phyloP scores from a whole-genome alignment of 305 asterid species.

The Solanum hybrid region DNA sequence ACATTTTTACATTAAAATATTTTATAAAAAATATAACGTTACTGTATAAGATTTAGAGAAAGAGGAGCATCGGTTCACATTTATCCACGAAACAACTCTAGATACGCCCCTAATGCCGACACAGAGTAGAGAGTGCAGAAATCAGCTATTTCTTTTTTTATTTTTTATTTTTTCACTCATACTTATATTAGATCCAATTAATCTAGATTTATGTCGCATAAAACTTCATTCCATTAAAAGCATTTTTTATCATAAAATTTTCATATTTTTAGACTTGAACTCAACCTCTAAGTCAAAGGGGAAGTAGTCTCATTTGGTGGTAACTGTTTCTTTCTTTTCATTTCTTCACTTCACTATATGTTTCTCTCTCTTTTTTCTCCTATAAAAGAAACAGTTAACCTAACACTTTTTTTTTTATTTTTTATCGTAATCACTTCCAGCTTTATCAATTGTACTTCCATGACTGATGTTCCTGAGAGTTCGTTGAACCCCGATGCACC shows the following conservation, averaged over 20 bases:
- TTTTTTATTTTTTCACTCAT: too few relatives aligned
- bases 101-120: too few relatives aligned
- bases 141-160: too few relatives aligned
- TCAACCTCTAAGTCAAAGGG: background rate
- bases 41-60: too few relatives aligned
- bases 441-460: background rate
- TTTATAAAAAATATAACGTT: too few relatives aligned
- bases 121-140: too few relatives aligned
- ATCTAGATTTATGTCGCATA: accelerated
- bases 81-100: too few relatives aligned
- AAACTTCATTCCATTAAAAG: background rate
- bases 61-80: too few relatives aligned
- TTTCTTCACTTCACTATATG: background rate
- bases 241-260: background rate
- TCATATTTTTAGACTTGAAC: background rate
- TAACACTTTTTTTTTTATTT: background rate
- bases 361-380: background rate
- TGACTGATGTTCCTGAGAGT: background rate
- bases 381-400: background rate
- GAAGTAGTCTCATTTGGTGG: background rate
- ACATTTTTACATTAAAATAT: too few relatives aligned
- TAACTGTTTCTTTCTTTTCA: background rate
- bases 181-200: too few relatives aligned
- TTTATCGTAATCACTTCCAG: background rate
- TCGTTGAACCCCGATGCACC: constrained; percentile 11